Evolutionary conservation across 345 rosid species (phyloP).

Genomic region (Populus tremula): DNA sequence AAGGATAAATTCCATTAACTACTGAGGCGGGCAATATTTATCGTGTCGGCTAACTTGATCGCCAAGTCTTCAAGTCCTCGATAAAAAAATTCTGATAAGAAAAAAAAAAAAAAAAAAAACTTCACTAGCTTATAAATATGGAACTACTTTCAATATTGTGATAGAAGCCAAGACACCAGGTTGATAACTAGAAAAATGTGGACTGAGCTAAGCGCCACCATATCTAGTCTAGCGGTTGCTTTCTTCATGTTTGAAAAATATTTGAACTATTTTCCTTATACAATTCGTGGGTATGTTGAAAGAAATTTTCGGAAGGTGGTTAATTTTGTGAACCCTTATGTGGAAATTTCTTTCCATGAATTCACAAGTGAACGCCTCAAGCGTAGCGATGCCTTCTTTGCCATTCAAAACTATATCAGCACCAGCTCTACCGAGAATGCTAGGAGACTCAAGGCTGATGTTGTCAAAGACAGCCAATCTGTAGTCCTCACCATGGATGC

Average conservation of each 20-base stretch:
- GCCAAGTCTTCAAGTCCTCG: no score
- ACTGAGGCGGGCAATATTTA: no score
- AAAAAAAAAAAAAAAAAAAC: no score
- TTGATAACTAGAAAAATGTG: not conserved
- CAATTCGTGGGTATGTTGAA: not conserved
- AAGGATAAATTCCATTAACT: no score
- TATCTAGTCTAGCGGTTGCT: not conserved
- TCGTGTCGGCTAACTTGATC: no score
- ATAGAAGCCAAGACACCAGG: no score
- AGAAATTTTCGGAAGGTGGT: not conserved
- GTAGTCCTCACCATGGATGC: conserved; percentile 12
- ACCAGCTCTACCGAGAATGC: not conserved
- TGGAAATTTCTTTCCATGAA: conserved; percentile 4
- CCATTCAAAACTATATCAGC: conserved; percentile 11
- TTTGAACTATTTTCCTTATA: not conserved
- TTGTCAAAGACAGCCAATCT: not conserved
- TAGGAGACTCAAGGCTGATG: conserved; percentile 2
- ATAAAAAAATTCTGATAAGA: no score
- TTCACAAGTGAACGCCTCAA: not conserved
- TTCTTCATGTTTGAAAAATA: not conserved
- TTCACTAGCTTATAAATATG: no score
- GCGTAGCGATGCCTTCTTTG: not conserved
- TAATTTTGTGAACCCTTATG: not conserved
- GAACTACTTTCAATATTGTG: no score
- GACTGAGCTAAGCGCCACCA: not conserved